Conservation (phyloP, 2,329 filamentous ascomycete genomes). For the Ophiostoma himal-ulmi region DNA sequence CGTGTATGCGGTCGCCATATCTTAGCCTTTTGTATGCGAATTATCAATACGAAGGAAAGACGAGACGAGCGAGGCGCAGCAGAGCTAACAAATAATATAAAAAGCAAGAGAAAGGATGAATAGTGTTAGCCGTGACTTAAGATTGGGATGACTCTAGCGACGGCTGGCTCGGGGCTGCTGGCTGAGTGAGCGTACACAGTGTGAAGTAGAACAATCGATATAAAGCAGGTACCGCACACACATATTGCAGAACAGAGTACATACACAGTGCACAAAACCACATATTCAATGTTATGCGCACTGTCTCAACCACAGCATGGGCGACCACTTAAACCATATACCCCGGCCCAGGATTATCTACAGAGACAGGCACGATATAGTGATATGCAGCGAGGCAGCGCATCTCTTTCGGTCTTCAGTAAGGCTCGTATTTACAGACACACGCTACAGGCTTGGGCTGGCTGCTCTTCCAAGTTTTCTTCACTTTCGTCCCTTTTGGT, state of each 20-base stretch:
- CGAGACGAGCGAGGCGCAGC: not conserved
- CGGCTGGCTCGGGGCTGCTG: conserved; percentile 5
- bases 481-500: not conserved
- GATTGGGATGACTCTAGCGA: not conserved
- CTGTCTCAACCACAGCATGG: not conserved
- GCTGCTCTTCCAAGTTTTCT: conserved; percentile 3
- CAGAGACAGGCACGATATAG: not conserved
- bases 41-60: not conserved
- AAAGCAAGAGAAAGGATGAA: not conserved
- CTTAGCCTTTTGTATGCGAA: not conserved
- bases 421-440: conserved; percentile 5
- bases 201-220: not conserved
- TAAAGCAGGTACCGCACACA: not conserved
- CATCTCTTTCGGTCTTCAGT: not conserved
- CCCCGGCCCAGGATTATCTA: not conserved
- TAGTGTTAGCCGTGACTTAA: not conserved
- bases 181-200: not conserved
- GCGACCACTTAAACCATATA: not conserved
- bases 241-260: not conserved
- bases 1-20: conserved; percentile 1
- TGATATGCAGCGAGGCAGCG: conserved; percentile 3
- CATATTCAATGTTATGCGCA: not conserved
- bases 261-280: not conserved
- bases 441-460: not conserved
- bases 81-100: not conserved